These are phyloP conservation scores for Chrysanthemum lavandulifolium DNA, from an alignment of 129 eudicot genomes.

Conservation along the genomic window DNA sequence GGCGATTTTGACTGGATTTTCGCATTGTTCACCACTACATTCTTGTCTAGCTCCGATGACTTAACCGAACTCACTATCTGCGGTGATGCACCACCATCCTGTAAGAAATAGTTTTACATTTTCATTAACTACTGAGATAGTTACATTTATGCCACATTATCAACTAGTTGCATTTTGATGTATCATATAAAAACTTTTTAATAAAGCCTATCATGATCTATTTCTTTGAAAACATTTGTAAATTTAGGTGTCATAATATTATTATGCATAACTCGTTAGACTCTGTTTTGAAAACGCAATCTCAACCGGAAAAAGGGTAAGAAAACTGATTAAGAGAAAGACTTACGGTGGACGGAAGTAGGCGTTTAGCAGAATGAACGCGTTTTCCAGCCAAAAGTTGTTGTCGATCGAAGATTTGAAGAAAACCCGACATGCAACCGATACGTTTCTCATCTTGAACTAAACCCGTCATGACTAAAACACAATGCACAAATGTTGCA, in stretches of 20 bases:
- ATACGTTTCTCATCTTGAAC: slow-evolving; percentile 59
- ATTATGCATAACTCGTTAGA: too few species aligned
- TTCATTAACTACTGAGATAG: background rate
- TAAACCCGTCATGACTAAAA: slow-evolving; percentile 41
- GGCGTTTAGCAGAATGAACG: slow-evolving; percentile 66
- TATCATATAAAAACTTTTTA: too few species aligned
- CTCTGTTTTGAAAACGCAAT: too few species aligned
- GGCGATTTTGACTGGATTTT: slow-evolving; percentile 28
- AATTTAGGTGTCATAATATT: too few species aligned
- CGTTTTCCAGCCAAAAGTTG: slow-evolving; percentile 65
- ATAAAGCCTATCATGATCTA: background rate
- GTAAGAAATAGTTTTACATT: background rate
- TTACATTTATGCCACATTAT: background rate
- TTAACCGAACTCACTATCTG: too few species aligned
- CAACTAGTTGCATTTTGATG: too few species aligned
- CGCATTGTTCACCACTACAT: too few species aligned
- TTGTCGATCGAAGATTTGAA: slow-evolving; percentile 81
- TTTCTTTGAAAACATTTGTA: background rate
- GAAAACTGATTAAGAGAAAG: background rate
- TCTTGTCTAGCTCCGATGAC: slow-evolving; percentile 10
- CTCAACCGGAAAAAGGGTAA: too few species aligned
- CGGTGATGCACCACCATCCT: slow-evolving; percentile 48
- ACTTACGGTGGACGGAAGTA: slow-evolving; percentile 62
- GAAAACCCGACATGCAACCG: slow-evolving; percentile 90
- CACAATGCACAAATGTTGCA: slow-evolving; percentile 7